Base-by-base conservation (phyloP, 2,329 filamentous ascomycete species). In the Talaromyces sp. region DNA sequence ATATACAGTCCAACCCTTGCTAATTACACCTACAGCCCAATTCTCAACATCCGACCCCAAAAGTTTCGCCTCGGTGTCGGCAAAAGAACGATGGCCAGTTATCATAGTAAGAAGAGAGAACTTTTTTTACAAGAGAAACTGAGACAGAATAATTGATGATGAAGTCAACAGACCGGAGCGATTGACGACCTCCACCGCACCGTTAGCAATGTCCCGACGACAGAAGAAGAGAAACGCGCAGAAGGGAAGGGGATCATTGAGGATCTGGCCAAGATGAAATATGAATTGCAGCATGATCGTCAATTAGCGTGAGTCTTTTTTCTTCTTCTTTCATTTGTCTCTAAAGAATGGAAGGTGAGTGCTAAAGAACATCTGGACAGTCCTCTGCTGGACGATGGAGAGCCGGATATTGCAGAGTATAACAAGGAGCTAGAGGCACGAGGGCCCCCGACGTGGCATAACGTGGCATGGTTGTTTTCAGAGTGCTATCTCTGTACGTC, bases 161-260 rank as follows among this genome's bases (percentile, higher is more conserved):
- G 69, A 31, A 43, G 9, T 49, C 7, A 26, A 29, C 64, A 96
- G 91, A 98, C 95, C 17, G 86, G 92, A 72, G 90, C 89, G 59
- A 95, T 99, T 70, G 93, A 99, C 73, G 93, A 98, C 74, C 83
- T 96, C n/a, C 92, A 96, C 78, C 89, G 90, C 17, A 75, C 74
- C 2, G 71, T 78, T 4, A 69, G 67, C 27, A 65, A 73, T 35
- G 69, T 77, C 38, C 85, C 91, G 56, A 75, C 86, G 8, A 69
- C 74, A 13, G 75, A 86, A 10, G 69, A 73, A 9, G 76, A 85
- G 62, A 89, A 89, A 71, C 76, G 82, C 35, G 84, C 84, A 26
- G 95, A 98, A 75, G 95, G 95, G 69, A 97, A 97, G 80, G 81
- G 80, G 68, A 92, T 99, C 62, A 84, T 96, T 49, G 86, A 89